Evolutionary conservation across 2,329 filamentous ascomycete species (phyloP), one percentile per base, ranked within the genome.

Genomic region (Myriosclerotinia curreyana): DNA sequence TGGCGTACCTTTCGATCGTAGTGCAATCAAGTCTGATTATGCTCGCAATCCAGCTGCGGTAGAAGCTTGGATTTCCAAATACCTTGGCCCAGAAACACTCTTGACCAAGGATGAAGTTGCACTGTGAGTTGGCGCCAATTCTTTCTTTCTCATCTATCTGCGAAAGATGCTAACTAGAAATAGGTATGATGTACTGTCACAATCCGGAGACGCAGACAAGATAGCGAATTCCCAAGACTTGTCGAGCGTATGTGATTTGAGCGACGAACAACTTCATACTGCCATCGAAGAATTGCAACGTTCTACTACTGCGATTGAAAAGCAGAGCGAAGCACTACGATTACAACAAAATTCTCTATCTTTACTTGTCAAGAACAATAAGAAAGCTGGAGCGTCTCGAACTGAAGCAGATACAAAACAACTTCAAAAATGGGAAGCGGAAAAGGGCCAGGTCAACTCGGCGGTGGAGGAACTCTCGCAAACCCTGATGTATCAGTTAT

Each of bases 261-360:
- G 79, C 17, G 86, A 90, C 64, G 77, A 82, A 34, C 86, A 90
- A 60, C 77, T 91, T 63, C 79, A 79, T 61, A 75, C 78, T 49
- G 88, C 88, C 20, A 85, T 89, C 58, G 80, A 82, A 3, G 83
- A 88, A 61, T 78, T 92, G n/a, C 80, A 83, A 65, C 79, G 79
- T 46, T 89, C 88, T 1, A 90, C 88, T 0, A 80, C 80, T 22
- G 82, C 81, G 22, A 88, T 91, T 36, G 80, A 83, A 66, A 82
- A 83, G 74, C 88, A 91, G 71, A 86, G 82, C 36, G 83, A 86
- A 71, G 78, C 81, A 0, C 73, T 91, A 22, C 81, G 81, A 64
- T 79, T 82, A 59, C 88, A 91, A 73, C 83, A 85, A 66, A 81
- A 84, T 69, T 86, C 86, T 12, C 74, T 90, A 60, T 79, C 80